Conservation (phyloP, 768 basidiomycete species). For the Leccinum subgranulosum region DNA sequence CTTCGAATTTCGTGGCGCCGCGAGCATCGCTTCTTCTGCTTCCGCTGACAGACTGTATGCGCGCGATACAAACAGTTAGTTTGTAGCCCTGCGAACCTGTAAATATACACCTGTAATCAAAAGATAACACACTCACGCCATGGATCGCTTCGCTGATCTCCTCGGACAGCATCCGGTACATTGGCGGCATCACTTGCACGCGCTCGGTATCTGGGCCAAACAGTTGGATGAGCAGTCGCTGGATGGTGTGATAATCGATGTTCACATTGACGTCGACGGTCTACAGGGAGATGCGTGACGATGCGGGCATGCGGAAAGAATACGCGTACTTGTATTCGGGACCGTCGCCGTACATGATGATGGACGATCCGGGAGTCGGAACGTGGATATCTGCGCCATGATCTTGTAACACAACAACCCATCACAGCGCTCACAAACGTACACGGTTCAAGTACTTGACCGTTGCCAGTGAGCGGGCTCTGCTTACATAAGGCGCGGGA, state of each 20-base stretch:
- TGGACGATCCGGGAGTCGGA: too few relatives aligned
- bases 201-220: slow-evolving; percentile 69
- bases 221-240: slow-evolving; percentile 53
- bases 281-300: too few relatives aligned
- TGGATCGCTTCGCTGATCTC: slow-evolving; percentile 75
- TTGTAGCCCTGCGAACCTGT: slow-evolving; percentile 45
- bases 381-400: too few relatives aligned
- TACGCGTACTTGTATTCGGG: too few relatives aligned
- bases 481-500: too few relatives aligned
- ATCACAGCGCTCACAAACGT: too few relatives aligned
- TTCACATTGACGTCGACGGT: too few relatives aligned
- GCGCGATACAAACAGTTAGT: slow-evolving; percentile 68
- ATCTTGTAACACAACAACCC: too few relatives aligned
- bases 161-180: slow-evolving; percentile 85
- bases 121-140: slow-evolving; percentile 44
- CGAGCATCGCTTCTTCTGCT: slow-evolving; percentile 53
- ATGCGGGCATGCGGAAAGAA: too few relatives aligned
- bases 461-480: too few relatives aligned
- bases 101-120: neutral
- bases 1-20: slow-evolving; percentile 41
- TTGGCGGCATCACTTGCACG: slow-evolving; percentile 84
- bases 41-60: slow-evolving; percentile 71
- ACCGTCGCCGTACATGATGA: too few relatives aligned
- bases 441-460: too few relatives aligned
- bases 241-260: slow-evolving; percentile 64